These are phyloP conservation scores for Hirsutella minnesotensis DNA, from an alignment of 2,329 filamentous ascomycete species.

Conservation along the genomic window DNA sequence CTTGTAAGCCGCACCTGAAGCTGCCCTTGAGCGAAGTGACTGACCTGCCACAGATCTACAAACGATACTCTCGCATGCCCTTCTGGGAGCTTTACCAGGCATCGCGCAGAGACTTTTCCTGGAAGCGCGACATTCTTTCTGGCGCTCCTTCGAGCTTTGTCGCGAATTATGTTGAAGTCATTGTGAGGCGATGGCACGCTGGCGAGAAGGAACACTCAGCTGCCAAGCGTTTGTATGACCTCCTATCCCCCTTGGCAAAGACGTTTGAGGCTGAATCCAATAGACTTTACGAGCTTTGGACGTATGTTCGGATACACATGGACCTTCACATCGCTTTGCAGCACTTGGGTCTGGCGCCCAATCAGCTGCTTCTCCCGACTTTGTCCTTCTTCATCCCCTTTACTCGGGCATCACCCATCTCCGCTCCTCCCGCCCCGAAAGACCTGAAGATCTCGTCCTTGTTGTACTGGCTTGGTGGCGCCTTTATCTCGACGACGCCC, in stretches of 20 bases:
- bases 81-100: conserved; percentile 31
- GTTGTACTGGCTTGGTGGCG: conserved; percentile 28
- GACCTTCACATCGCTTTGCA: conserved; percentile 42
- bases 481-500: conserved; percentile 31
- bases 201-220: conserved; percentile 10
- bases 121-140: conserved; percentile 18
- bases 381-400: conserved; percentile 44
- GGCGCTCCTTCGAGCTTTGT: conserved; percentile 19
- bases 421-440: conserved; percentile 28
- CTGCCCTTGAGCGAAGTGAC: not conserved
- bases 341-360: conserved; percentile 33
- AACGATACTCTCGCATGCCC: conserved; percentile 33
- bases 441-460: conserved; percentile 26
- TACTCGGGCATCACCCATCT: conserved; percentile 36
- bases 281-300: conserved; percentile 21
- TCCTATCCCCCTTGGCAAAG: not conserved
- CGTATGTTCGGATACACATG: conserved; percentile 36
- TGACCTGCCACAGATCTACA: conserved; percentile 33
- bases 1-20: conserved; percentile 24
- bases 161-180: conserved; percentile 15
- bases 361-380: conserved; percentile 28
- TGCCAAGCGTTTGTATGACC: conserved; percentile 16
- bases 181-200: conserved; percentile 13
- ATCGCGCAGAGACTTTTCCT: conserved; percentile 15
- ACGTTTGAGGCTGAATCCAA: conserved; percentile 4